Evolutionary conservation across 169 alveolate genomes (phyloP).

Genomic region (Cyclospora cayetanensis): DNA sequence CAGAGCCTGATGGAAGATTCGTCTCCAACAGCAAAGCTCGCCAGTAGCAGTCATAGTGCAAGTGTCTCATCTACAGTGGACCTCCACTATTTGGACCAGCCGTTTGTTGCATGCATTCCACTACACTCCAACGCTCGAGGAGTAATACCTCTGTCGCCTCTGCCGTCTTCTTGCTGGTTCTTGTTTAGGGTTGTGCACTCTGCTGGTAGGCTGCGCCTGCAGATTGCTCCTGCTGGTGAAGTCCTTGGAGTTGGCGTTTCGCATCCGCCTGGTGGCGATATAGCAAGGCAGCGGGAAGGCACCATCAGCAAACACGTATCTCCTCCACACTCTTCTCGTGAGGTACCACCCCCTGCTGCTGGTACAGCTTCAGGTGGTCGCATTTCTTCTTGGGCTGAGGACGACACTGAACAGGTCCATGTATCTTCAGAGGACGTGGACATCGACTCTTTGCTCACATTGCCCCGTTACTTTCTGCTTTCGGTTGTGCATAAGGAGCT

Average conservation of each 20-base stretch:
- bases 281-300: not conserved
- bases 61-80: not conserved
- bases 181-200: slow-evolving; percentile 30
- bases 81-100: not conserved
- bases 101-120: slow-evolving; percentile 55
- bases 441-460: not conserved
- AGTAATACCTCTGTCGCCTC: slow-evolving; percentile 22
- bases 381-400: slow-evolving; percentile 2
- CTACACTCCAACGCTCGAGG: slow-evolving; percentile 20
- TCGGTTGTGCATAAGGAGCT: slow-evolving; percentile 12
- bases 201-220: slow-evolving; percentile 33
- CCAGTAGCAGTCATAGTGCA: not conserved
- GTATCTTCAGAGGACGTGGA: slow-evolving; percentile 15
- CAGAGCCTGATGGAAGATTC: not conserved
- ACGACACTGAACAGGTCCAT: not conserved
- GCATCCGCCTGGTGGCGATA: not conserved
- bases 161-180: slow-evolving; percentile 25
- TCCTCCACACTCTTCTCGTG: not conserved
- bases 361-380: not conserved
- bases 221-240: slow-evolving; percentile 33
- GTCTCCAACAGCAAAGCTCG: not conserved
- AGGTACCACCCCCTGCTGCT: not conserved
- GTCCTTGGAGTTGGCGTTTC: not conserved
- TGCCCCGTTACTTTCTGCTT: slow-evolving; percentile 48
- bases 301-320: not conserved